Evolutionary conservation across 495 filamentous ascomycete genomes (phyloP).

Genomic region (Baudoinia panamericana): DNA sequence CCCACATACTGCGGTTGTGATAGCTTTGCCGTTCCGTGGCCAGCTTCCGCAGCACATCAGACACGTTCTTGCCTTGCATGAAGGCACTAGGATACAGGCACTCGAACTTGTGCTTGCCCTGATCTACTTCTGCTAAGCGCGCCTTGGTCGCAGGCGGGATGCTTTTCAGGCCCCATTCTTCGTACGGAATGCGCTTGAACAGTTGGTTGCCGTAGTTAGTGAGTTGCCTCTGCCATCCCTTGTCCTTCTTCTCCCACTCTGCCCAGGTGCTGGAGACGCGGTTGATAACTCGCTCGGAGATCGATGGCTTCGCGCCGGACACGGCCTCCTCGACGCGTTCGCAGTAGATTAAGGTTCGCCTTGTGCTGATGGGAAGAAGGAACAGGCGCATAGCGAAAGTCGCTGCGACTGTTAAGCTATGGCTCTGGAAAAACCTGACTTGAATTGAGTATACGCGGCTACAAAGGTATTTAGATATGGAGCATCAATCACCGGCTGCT

Average conservation of each 20-base stretch:
- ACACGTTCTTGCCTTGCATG: constrained; percentile 4
- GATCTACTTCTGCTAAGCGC: constrained; percentile 42
- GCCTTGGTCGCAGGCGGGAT: constrained; percentile 70
- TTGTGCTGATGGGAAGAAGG: constrained; percentile 85
- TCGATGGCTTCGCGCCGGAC: constrained; percentile 36
- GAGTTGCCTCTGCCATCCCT: constrained; percentile 66
- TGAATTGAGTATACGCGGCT: neutral
- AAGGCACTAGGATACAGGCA: constrained; percentile 52
- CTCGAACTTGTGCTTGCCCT: constrained; percentile 54
- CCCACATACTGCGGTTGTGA: constrained; percentile 62
- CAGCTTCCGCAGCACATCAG: constrained; percentile 45
- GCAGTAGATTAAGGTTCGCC: constrained; percentile 85
- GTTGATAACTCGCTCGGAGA: constrained; percentile 49
- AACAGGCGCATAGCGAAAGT: constrained; percentile 69
- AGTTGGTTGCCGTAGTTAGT: constrained; percentile 76
- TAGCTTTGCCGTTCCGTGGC: constrained; percentile 66
- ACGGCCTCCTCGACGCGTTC: constrained; percentile 47
- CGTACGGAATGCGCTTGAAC: constrained; percentile 76
- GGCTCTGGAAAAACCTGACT: neutral
- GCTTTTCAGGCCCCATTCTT: constrained; percentile 96
- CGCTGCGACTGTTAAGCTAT: neutral
- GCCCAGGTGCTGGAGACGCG: constrained; percentile 67
- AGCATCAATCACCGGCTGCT: too few relatives aligned
- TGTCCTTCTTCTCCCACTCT: constrained; percentile 63
- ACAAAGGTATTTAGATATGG: too few relatives aligned